Evolutionary conservation across 768 basidiomycete genomes (phyloP), one percentile per base, ranked within the genome.

Genomic region (Xanthoconium purpureum): DNA sequence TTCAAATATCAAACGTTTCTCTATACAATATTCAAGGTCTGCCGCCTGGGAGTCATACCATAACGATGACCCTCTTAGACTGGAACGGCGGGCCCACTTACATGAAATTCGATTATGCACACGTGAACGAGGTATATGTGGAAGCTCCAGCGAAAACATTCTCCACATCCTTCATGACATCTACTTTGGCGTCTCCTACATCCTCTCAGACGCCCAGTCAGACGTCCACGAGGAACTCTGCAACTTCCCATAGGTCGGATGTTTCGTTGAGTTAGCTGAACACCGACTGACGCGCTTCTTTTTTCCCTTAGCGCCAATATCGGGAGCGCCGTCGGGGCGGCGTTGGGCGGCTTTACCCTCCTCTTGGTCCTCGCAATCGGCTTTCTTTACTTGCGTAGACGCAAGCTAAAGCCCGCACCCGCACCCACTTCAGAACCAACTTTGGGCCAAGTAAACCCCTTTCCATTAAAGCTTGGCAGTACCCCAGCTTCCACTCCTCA

Each of bases 91-190:
- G 24, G 24, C 12, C n/a, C 18, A 66, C 62, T 15, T 61, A 56
- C 18, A 64, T 68, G 67, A 62, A 64, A 33, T 69, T 69, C n/a
- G 66, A 68, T 35, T 67, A 69, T 43, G 68, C 66, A 47, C 36
- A 52, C 14, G 30, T 68, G 18, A 68, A 68, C 14, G 62, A 68
- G 51, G 50, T 65, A 30, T 50, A 62, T 2, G 58, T 65, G 32
- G 55, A 47, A 30, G 6, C 46, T n/a, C 51, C 55, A 6, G 11
- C 18, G 10, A 52, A 56, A 6, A 61, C 60, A 2, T 35, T 59
- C 15, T 24, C 48, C 1, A 24, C 45, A 15, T 24, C 63, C 1
- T 28, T 20, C 6, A 32, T 18, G 43, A 33, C 24, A 2, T 24
- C 24, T 4, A 24, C 24, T 4, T 24, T 4, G 24, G 4, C 46